Conservation (phyloP, 345 rosid species). For the Cardiospermum halicacabum region DNA sequence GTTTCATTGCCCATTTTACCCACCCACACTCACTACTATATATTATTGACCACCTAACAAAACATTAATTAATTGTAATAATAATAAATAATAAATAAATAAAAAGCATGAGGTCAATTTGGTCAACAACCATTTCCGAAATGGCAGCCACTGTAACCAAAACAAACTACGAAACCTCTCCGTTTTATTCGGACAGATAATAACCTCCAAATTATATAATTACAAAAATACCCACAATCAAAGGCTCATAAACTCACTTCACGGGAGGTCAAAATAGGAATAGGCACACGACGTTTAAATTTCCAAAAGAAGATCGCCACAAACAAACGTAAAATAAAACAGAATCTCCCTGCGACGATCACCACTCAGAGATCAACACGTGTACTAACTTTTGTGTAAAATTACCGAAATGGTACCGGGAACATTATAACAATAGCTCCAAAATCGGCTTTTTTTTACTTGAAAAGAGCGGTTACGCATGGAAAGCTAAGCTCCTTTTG, state of each 20-base stretch:
- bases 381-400: background rate
- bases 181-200: constrained; percentile 17
- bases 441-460: background rate
- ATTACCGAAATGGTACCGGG: constrained; percentile 2
- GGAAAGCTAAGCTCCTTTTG: constrained; percentile 31
- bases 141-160: background rate
- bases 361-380: background rate
- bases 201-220: background rate
- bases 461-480: constrained; percentile 30
- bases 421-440: background rate
- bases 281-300: constrained; percentile 6
- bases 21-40: too few species aligned
- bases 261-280: constrained; percentile 14
- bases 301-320: background rate
- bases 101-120: constrained; percentile 3
- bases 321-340: constrained; percentile 7
- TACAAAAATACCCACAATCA: constrained; percentile 3
- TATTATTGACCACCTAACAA: too few species aligned
- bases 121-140: background rate
- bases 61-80: too few species aligned
- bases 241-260: background rate
- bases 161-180: constrained; percentile 18
- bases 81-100: background rate
- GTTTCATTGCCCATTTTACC: too few species aligned
- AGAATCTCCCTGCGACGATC: background rate